A percentile compares a stretch with the other conserved stretches of the same genome.
phyloP scores from a whole-genome alignment of 768 basidiomycete species.

The Suillus subluteus region DNA sequence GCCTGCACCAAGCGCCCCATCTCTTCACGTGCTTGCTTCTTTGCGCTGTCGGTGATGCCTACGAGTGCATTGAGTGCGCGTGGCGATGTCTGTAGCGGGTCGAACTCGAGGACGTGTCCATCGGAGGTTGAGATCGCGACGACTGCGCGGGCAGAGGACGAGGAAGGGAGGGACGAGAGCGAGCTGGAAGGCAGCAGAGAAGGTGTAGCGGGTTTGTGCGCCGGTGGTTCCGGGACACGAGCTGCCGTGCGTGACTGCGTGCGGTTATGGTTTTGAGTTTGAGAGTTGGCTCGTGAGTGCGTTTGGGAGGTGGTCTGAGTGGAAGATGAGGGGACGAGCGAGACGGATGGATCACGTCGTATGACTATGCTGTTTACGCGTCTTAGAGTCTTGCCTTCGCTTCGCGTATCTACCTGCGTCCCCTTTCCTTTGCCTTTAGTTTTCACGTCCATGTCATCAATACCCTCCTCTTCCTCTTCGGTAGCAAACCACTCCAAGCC shows the following conservation, averaged over 20 bases:
- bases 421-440: conserved; percentile 30
- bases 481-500: conserved; percentile 61
- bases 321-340: conserved; percentile 36
- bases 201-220: conserved; percentile 4
- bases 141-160: conserved; percentile 51
- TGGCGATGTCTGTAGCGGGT: conserved; percentile 77
- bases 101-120: conserved; percentile 83
- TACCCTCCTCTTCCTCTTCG: conserved; percentile 38
- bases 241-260: conserved; percentile 39
- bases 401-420: conserved; percentile 22
- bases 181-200: neutral
- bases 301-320: conserved; percentile 22
- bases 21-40: conserved; percentile 79
- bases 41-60: conserved; percentile 79
- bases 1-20: conserved; percentile 74
- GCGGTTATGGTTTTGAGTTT: conserved; percentile 47
- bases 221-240: conserved; percentile 19
- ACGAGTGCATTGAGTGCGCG: conserved; percentile 73
- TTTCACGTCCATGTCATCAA: conserved; percentile 23
- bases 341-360: conserved; percentile 57
- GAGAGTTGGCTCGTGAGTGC: conserved; percentile 56
- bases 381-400: conserved; percentile 20
- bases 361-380: conserved; percentile 67
- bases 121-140: conserved; percentile 82
- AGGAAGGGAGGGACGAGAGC: conserved; percentile 11